Evolutionary conservation across 2,329 filamentous ascomycete genomes (phyloP).

Genomic region (Cytospora mali): DNA sequence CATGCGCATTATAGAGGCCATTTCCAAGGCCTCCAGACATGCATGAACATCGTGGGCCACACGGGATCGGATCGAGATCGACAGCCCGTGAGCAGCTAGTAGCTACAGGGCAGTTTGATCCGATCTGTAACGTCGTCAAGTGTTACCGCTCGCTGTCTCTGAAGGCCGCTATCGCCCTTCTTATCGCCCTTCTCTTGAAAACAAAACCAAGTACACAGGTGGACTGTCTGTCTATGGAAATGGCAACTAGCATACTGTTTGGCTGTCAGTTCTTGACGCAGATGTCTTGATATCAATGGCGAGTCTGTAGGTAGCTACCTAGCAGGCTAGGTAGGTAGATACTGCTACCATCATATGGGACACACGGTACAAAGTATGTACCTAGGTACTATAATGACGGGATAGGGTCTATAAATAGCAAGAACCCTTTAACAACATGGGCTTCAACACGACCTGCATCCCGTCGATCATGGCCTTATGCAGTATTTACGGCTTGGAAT

Average conservation of each 20-base stretch:
- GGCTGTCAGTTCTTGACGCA: too few relatives aligned
- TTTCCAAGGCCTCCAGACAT: not conserved
- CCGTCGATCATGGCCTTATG: slow-evolving; percentile 20
- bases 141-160: not conserved
- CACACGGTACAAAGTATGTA: not conserved
- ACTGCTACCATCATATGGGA: not conserved
- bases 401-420: not conserved
- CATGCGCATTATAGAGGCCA: too few relatives aligned
- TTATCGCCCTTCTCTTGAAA: too few relatives aligned
- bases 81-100: not conserved
- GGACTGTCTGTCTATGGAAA: too few relatives aligned
- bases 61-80: not conserved
- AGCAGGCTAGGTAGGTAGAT: too few relatives aligned
- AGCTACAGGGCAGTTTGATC: too few relatives aligned
- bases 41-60: not conserved
- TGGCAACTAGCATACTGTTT: too few relatives aligned
- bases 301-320: too few relatives aligned
- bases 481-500: not conserved
- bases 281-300: too few relatives aligned
- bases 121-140: not conserved
- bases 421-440: slow-evolving; percentile 6
- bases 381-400: not conserved
- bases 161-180: not conserved
- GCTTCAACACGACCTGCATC: slow-evolving; percentile 18
- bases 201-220: too few relatives aligned